phyloP scores from a whole-genome alignment of 2,329 filamentous ascomycete genomes.

The Phoma herbarum region DNA sequence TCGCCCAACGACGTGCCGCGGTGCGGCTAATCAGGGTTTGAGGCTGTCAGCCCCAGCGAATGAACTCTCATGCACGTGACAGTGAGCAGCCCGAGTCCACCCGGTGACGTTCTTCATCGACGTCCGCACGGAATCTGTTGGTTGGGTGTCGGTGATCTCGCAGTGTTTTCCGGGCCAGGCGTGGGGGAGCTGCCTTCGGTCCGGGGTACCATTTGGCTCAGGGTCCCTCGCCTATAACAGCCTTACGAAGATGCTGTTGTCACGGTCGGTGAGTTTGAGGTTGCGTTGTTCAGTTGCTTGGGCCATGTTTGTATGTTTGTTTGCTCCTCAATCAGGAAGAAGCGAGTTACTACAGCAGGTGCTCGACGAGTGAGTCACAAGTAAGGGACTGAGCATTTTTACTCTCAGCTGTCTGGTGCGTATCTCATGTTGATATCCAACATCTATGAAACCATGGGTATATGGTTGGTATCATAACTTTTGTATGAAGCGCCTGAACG shows the following conservation, averaged over 20 bases:
- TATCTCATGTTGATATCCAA: neutral
- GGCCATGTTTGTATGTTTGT: neutral
- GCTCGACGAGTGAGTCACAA: neutral
- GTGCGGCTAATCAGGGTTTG: conserved; percentile 2
- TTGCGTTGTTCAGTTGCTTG: neutral
- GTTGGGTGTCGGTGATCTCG: conserved; percentile 14
- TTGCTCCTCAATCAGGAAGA: neutral
- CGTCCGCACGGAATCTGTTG: conserved; percentile 3
- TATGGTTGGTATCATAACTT: conserved; percentile 40
- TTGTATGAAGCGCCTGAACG: conserved; percentile 40
- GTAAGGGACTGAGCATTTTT: neutral
- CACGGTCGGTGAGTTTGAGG: conserved; percentile 8
- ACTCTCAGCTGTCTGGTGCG: neutral
- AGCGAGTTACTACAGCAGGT: neutral
- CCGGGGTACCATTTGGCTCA: conserved; percentile 7
- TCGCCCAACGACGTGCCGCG: conserved; percentile 12
- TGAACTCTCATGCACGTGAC: conserved; percentile 4
- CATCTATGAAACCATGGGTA: conserved; percentile 25
- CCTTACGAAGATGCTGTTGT: conserved; percentile 1
- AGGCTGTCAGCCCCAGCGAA: conserved; percentile 3
- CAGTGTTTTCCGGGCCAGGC: neutral
- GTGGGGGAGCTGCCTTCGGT: conserved; percentile 10
- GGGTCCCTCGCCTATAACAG: neutral
- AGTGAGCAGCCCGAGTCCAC: conserved; percentile 7
- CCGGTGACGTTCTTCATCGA: conserved; percentile 11